Percentiles rank a stretch among this genome's conserved stretches.
Conservation (phyloP, 2,329 filamentous ascomycete species). For the Aspergillus viridinutans region DNA sequence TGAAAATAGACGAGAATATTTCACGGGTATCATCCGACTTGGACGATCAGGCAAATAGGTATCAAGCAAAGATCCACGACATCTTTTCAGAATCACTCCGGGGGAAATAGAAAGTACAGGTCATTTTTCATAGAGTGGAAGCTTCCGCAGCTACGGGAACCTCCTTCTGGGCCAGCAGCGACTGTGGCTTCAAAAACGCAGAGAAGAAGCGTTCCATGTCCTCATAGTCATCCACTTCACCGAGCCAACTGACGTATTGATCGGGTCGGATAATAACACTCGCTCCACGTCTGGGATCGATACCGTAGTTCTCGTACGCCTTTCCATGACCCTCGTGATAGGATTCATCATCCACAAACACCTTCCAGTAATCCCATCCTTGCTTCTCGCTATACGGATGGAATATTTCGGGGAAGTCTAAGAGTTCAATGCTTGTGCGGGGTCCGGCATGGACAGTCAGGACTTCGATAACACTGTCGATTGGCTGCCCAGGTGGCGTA, state of each 20-base stretch:
- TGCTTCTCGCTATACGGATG: constrained; percentile 43
- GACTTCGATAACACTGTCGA: constrained; percentile 30
- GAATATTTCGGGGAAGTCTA: constrained; percentile 45
- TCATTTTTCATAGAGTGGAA: neutral
- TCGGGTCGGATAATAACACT: constrained; percentile 55
- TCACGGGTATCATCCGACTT: neutral
- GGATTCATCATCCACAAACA: constrained; percentile 51
- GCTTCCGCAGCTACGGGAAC: neutral
- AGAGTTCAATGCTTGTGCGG: constrained; percentile 25
- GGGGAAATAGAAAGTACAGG: neutral
- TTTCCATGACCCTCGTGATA: constrained; percentile 50
- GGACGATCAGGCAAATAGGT: neutral
- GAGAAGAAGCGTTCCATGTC: constrained; percentile 13
- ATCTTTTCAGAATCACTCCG: neutral
- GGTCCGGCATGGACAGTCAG: constrained; percentile 2
- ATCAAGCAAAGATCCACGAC: neutral
- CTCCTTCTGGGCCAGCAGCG: constrained; percentile 8
- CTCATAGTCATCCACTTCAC: constrained; percentile 18
- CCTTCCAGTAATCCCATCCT: constrained; percentile 55
- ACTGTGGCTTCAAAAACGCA: constrained; percentile 10
- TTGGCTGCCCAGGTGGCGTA: constrained; percentile 35
- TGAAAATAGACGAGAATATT: neutral
- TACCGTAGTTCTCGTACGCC: constrained; percentile 52
- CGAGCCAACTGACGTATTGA: constrained; percentile 44
- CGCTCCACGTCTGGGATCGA: constrained; percentile 42